A percentile compares a stretch with the other conserved stretches of the same genome.
Evolutionary conservation across 2,329 filamentous ascomycete genomes (phyloP).

Genomic region (Didymella pinodella): DNA sequence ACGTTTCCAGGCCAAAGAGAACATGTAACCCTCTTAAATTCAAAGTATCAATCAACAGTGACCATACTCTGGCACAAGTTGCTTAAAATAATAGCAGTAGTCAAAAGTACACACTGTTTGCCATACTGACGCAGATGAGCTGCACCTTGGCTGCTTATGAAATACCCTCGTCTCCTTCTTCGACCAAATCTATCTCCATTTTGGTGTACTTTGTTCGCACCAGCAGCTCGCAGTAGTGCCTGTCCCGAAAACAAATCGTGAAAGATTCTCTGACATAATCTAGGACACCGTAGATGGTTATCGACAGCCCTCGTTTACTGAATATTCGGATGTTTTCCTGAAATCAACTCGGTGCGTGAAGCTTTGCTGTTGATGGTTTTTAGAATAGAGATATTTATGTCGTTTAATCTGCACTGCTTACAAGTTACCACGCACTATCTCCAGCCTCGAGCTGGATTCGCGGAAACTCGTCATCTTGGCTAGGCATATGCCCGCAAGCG

Average conservation of each 20-base stretch:
- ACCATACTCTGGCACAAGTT: constrained; percentile 13
- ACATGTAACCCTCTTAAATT: constrained; percentile 19
- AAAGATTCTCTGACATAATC: constrained; percentile 11
- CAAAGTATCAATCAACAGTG: constrained; percentile 18
- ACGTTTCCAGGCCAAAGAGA: constrained; percentile 19
- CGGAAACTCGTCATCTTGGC: neutral
- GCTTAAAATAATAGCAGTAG: constrained; percentile 16
- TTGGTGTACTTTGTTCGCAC: constrained; percentile 11
- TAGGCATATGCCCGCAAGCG: neutral
- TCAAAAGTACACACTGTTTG: constrained; percentile 21
- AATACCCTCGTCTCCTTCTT: constrained; percentile 22
- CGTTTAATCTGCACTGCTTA: neutral
- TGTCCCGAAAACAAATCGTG: constrained; percentile 15
- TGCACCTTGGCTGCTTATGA: constrained; percentile 9
- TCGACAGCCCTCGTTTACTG: constrained; percentile 5
- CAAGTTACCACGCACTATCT: neutral
- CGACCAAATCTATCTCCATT: constrained; percentile 23
- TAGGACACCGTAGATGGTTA: constrained; percentile 21
- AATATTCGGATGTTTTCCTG: constrained; percentile 2
- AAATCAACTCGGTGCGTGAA: neutral
- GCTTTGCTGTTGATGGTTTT: neutral
- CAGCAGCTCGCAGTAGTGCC: constrained; percentile 18
- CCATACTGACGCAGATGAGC: constrained; percentile 12
- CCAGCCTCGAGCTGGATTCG: neutral
- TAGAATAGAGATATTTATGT: constrained; percentile 3